These are phyloP conservation scores for Cutaneotrichosporon spelunceum DNA, from an alignment of 1,284 basidiomycete genomes.

Conservation along the genomic window DNA sequence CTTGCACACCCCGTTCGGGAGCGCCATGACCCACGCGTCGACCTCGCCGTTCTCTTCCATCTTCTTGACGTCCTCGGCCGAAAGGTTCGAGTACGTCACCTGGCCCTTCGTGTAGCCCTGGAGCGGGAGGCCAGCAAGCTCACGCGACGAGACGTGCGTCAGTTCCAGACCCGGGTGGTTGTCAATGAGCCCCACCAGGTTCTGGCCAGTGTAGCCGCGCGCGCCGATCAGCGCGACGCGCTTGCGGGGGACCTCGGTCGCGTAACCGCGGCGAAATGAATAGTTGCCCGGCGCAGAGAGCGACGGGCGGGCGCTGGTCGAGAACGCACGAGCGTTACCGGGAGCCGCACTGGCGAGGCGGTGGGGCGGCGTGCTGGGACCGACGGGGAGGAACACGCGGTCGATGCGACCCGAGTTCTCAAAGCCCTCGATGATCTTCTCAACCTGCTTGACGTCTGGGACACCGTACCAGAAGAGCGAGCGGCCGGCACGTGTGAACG, in stretches of 20 bases:
- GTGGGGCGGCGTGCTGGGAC: slow-evolving; percentile 69
- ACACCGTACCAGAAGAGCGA: slow-evolving; percentile 98
- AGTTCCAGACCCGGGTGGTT: slow-evolving; percentile 82
- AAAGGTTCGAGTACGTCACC: slow-evolving; percentile 77
- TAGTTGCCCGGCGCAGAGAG: slow-evolving; percentile 56
- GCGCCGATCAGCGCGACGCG: slow-evolving; percentile 94
- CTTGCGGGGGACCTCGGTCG: slow-evolving; percentile 65
- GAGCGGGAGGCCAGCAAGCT: slow-evolving; percentile 79
- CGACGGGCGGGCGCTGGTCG: slow-evolving; percentile 62
- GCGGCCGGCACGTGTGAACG: slow-evolving; percentile 87
- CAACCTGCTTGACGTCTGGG: slow-evolving; percentile 86
- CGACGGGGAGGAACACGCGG: slow-evolving; percentile 84
- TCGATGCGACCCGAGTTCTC: slow-evolving; percentile 83
- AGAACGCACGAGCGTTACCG: slow-evolving; percentile 62
- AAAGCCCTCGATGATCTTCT: slow-evolving; percentile 75
- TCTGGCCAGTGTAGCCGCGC: slow-evolving; percentile 88
- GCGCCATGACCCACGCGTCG: slow-evolving; percentile 96
- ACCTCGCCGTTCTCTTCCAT: slow-evolving; percentile 86
- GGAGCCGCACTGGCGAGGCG: slow-evolving; percentile 51
- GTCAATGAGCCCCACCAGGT: slow-evolving; percentile 79
- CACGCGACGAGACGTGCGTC: slow-evolving; percentile 92
- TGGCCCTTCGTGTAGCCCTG: slow-evolving; percentile 76
- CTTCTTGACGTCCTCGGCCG: slow-evolving; percentile 68
- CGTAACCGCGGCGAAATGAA: slow-evolving; percentile 51
- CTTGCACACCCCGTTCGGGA: slow-evolving; percentile 95